Evolutionary conservation across 2,329 filamentous ascomycete species (phyloP), one percentile per base, ranked within the genome.

Genomic region (Sclerotinia trifoliorum): DNA sequence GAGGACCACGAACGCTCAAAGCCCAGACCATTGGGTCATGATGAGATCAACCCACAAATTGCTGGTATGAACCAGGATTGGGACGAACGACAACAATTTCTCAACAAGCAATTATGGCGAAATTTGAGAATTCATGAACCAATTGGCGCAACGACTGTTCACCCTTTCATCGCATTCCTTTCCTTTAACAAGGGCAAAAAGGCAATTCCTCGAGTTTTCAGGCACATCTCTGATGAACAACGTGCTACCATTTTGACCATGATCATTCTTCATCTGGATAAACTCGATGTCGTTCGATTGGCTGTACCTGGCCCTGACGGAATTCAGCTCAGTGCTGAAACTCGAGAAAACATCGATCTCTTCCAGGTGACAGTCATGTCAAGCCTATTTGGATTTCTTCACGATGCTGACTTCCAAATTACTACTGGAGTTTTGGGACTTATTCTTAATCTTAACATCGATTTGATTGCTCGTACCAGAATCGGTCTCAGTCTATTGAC

Each of bases 141-240:
- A 1, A 95, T 97, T 73, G 90, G 87, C 39, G 85, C 83, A 57
- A 92, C 90, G 65, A 86, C 90, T 5, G 84, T 88, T 24, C 95
- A 99, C 78, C 95, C 95, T 0, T 99, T 99, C 80, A 97, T 99
- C 74, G 92, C 94, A 58, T 94, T 99, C 78, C 83, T 99, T 58
- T 96, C 94, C 5, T 96, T 95, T 76, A 88, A 90, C 73, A 99
- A 99, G 83, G 95, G 95, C 76, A 98, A 97, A 82, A 97, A 95
- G 82, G 92, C 92, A 1, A 93, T 99, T 70, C 93, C 93, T 62
- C 92, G 95, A 67, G 91, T 98, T 65, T 98, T 98, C 86, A 90
- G 93, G 55, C 93, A 97, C 76, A 91, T 97, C 65, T 91, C 91
- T 71, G 91, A 94, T 71, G 91, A 97, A 77, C 94, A 98, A 80